Evolutionary conservation across 2,329 filamentous ascomycete genomes (phyloP).

Genomic region (Stagonosporopsis rhizophila): DNA sequence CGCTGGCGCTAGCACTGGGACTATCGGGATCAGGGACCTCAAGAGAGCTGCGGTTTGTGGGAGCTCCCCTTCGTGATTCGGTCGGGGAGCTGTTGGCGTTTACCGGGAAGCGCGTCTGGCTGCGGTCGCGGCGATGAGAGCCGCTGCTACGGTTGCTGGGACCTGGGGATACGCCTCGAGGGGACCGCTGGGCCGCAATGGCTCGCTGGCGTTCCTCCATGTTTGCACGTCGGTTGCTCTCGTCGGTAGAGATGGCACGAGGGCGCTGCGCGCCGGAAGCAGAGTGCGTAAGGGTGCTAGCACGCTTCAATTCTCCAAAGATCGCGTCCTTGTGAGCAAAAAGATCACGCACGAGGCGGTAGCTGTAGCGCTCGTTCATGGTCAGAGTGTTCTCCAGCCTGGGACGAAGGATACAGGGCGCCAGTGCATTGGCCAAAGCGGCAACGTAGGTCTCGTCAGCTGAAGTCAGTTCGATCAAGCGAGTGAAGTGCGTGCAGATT

Average conservation of each 20-base stretch:
- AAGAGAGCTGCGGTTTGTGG: slow-evolving; percentile 70
- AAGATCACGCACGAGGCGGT: slow-evolving; percentile 87
- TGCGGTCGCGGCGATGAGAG: slow-evolving; percentile 74
- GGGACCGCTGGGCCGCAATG: slow-evolving; percentile 69
- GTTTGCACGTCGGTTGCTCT: slow-evolving; percentile 90
- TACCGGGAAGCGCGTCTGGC: slow-evolving; percentile 83
- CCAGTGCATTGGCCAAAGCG: slow-evolving; percentile 75
- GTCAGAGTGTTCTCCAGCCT: slow-evolving; percentile 87
- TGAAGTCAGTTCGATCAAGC: slow-evolving; percentile 93
- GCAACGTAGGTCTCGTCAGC: slow-evolving; percentile 87
- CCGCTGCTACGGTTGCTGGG: slow-evolving; percentile 58
- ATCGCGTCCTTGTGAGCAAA: slow-evolving; percentile 94
- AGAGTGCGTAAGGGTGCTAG: slow-evolving; percentile 72
- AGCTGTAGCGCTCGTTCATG: slow-evolving; percentile 92
- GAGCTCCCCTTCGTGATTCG: slow-evolving; percentile 58
- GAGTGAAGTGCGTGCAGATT: slow-evolving; percentile 97
- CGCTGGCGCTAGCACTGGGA: slow-evolving; percentile 42
- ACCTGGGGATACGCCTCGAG: slow-evolving; percentile 75
- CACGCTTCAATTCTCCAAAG: slow-evolving; percentile 94
- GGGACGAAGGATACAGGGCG: slow-evolving; percentile 87
- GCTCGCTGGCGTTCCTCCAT: slow-evolving; percentile 93
- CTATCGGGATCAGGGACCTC: slow-evolving; percentile 74
- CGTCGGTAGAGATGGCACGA: slow-evolving; percentile 90
- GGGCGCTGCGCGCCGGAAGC: slow-evolving; percentile 68
- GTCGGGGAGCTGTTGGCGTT: slow-evolving; percentile 61